Percentiles rank a stretch among this genome's conserved stretches.
These are phyloP conservation scores for Ilyonectria destructans DNA, from an alignment of 2,329 filamentous ascomycete species.

Conservation along the genomic window DNA sequence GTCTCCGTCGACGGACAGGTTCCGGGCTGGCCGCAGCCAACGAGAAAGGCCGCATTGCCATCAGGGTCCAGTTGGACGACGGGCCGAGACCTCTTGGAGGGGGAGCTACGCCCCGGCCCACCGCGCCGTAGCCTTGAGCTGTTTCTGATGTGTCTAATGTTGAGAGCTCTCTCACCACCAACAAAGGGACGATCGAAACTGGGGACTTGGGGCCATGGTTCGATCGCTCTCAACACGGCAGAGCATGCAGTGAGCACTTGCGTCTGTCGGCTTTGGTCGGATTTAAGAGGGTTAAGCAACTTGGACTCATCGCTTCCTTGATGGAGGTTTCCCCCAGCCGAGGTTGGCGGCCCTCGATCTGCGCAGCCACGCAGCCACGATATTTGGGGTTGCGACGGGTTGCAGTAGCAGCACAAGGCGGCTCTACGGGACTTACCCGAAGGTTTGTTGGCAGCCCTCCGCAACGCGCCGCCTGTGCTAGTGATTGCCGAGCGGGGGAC, in stretches of 20 bases:
- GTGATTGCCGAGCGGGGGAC: conserved; percentile 13
- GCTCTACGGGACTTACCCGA: conserved; percentile 24
- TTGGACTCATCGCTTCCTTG: neutral
- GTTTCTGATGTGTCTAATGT: neutral
- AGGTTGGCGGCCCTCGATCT: conserved; percentile 34
- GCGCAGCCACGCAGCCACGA: conserved; percentile 30
- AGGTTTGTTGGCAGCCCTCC: conserved; percentile 20
- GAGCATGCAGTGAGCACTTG: neutral
- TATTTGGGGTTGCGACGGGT: conserved; percentile 31
- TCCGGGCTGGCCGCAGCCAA: conserved; percentile 42
- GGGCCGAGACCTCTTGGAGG: neutral
- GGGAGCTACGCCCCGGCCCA: conserved; percentile 1
- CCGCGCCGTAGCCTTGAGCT: neutral
- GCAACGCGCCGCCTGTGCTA: conserved; percentile 22
- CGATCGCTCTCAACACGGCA: conserved; percentile 6
- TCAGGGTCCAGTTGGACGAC: conserved; percentile 36
- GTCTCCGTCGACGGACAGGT: conserved; percentile 35
- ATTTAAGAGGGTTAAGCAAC: conserved; percentile 11
- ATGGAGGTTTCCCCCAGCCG: conserved; percentile 26
- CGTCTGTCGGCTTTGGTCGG: conserved; percentile 14
- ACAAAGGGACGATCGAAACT: conserved; percentile 19
- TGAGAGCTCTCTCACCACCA: conserved; percentile 16
- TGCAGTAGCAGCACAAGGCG: conserved; percentile 12
- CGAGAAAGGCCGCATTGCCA: conserved; percentile 45
- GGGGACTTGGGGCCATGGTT: neutral